Percentiles rank a stretch among this genome's conserved stretches.
Evolutionary conservation across 1,284 basidiomycete species (phyloP).

Genomic region (Chondrostereum purpureum): DNA sequence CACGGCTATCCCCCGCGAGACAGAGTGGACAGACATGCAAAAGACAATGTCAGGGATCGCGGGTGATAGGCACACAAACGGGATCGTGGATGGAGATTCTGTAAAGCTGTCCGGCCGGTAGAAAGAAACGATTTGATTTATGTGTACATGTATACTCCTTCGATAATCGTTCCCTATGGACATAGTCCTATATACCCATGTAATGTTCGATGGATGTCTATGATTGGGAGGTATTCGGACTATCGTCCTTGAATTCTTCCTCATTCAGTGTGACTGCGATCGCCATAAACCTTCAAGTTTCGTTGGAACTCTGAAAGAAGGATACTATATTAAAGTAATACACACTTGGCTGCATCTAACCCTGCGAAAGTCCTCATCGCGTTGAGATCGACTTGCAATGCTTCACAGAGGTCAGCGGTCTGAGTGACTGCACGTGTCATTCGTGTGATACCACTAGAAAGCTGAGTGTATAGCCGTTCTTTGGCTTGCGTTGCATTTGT

Average conservation of each 20-base stretch:
- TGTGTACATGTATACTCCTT: background rate
- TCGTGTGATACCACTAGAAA: constrained; percentile 52
- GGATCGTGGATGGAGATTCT: constrained; percentile 34
- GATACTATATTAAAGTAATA: constrained; percentile 5
- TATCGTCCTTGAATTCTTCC: constrained; percentile 8
- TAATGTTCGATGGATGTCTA: too few relatives aligned
- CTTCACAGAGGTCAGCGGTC: constrained; percentile 67
- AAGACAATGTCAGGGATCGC: constrained; percentile 66
- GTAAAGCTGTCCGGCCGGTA: constrained; percentile 39
- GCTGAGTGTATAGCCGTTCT: constrained; percentile 64
- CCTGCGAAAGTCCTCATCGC: constrained; percentile 68
- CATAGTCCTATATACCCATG: too few relatives aligned
- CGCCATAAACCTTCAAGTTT: constrained; percentile 10
- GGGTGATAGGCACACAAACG: constrained; percentile 31
- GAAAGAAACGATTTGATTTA: constrained; percentile 4
- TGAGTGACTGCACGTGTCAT: constrained; percentile 56
- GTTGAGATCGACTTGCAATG: constrained; percentile 61
- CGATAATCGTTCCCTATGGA: background rate
- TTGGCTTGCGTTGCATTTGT: constrained; percentile 66
- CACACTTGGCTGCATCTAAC: constrained; percentile 66
- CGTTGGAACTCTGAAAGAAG: too few relatives aligned
- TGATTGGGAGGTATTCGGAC: background rate
- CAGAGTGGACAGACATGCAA: constrained; percentile 87
- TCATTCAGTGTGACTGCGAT: constrained; percentile 8
- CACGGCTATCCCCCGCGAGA: constrained; percentile 75